phyloP scores from a whole-genome alignment of 2,329 filamentous ascomycete genomes.

The Calonectria hawksworthii region DNA sequence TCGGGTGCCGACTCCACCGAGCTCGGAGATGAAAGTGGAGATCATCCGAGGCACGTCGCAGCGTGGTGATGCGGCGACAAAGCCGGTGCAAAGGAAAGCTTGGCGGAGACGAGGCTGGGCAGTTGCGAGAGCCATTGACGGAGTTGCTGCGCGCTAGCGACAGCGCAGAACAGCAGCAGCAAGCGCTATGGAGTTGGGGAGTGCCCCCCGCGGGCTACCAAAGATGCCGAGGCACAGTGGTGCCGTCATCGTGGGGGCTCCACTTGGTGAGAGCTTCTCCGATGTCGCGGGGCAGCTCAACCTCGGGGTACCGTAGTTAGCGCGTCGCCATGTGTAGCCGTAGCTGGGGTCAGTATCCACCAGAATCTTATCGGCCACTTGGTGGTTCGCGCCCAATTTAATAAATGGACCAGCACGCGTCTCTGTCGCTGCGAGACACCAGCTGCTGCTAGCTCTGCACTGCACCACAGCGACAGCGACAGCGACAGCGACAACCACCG shows the following conservation, averaged over 20 bases:
- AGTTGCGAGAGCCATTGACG: background rate
- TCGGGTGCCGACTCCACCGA: background rate
- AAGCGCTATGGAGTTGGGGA: background rate
- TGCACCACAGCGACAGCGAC: background rate
- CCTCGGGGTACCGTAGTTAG: background rate
- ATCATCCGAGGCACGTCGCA: background rate
- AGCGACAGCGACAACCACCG: background rate
- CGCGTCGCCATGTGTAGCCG: background rate
- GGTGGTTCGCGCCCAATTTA: background rate
- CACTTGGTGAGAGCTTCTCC: background rate
- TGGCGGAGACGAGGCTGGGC: background rate
- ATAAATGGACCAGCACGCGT: background rate
- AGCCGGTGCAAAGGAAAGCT: background rate
- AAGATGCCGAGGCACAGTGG: background rate
- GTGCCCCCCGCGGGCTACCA: background rate
- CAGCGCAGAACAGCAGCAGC: background rate
- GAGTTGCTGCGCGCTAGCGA: background rate
- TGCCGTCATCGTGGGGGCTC: background rate
- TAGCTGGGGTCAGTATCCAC: background rate
- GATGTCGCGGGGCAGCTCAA: background rate
- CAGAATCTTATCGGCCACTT: background rate
- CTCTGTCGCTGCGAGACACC: background rate
- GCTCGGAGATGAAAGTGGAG: constrained; percentile 4
- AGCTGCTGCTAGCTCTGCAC: background rate
- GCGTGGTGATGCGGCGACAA: background rate